These are phyloP conservation scores for Malus orientalis DNA, from an alignment of 306 rosid species.

Conservation along the genomic window DNA sequence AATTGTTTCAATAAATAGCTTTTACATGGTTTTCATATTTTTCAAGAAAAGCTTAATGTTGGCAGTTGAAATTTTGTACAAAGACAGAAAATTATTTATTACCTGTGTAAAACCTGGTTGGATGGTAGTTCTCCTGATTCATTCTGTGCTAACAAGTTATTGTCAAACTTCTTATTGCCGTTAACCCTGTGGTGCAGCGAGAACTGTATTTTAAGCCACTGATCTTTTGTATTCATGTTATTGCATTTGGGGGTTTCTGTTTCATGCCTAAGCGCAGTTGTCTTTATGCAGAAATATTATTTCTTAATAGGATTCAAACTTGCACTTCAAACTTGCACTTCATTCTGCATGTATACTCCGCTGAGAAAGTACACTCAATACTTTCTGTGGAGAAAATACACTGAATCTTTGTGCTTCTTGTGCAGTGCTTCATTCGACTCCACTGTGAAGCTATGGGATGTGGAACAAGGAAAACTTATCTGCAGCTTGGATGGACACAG, in stretches of 20 bases:
- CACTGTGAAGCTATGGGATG: constrained; percentile 87
- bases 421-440: constrained; percentile 92
- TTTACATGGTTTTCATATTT: neutral
- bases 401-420: constrained; percentile 1
- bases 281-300: neutral
- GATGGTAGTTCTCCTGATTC: neutral
- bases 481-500: constrained; percentile 81
- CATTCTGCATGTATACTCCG: neutral
- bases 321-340: neutral
- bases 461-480: constrained; percentile 68
- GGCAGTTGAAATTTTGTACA: neutral
- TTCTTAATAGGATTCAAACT: neutral
- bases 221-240: neutral
- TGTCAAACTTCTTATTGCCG: neutral
- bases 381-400: neutral
- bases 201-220: neutral
- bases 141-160: neutral
- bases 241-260: neutral
- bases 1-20: neutral
- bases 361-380: neutral
- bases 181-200: neutral
- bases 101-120: neutral
- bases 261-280: neutral
- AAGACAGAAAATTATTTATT: neutral
- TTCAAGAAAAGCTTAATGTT: neutral